Percentiles rank a stretch among this genome's conserved stretches.
phyloP scores from a whole-genome alignment of 805 yeast genomes.

The Metschnikowia kunwiensis region DNA sequence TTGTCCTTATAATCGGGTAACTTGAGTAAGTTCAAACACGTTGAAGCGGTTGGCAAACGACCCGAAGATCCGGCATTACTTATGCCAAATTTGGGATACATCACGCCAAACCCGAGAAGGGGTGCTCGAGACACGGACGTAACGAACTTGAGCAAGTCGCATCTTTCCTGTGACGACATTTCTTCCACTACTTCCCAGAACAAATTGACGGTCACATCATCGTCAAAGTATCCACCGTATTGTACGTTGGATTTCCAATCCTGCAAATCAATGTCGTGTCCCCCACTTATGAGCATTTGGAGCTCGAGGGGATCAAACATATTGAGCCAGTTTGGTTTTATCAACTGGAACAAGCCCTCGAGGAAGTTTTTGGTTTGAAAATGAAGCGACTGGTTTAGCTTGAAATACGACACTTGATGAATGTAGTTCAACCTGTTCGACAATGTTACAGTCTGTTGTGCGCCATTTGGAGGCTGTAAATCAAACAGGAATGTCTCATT shows the following conservation, averaged over 20 bases:
- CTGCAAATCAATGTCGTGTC: conserved; percentile 62
- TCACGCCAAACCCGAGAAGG: conserved; percentile 67
- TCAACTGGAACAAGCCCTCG: conserved; percentile 65
- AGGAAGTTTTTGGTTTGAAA: conserved; percentile 61
- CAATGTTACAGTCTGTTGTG: conserved; percentile 50
- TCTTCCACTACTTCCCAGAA: conserved; percentile 80
- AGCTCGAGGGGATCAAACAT: conserved; percentile 84
- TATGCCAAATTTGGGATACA: conserved; percentile 75
- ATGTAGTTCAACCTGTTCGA: conserved; percentile 69
- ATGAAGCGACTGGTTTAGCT: conserved; percentile 61
- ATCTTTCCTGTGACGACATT: conserved; percentile 58
- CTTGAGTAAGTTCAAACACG: conserved; percentile 85
- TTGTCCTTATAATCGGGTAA: conserved; percentile 70
- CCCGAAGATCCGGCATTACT: conserved; percentile 56
- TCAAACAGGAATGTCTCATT: conserved; percentile 45
- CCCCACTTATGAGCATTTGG: conserved; percentile 72
- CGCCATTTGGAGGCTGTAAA: conserved; percentile 57
- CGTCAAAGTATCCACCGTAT: conserved; percentile 49
- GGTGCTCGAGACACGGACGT: conserved; percentile 94
- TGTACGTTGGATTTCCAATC: conserved; percentile 65
- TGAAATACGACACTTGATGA: conserved; percentile 74
- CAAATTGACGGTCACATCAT: conserved; percentile 55
- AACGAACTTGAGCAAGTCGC: conserved; percentile 75
- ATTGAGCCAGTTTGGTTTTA: conserved; percentile 71
- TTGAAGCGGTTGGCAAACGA: conserved; percentile 86